A percentile compares a stretch with the other conserved stretches of the same genome.
Evolutionary conservation across 148 eudicot species (phyloP).

Genomic region (Camellia granthamiana): DNA sequence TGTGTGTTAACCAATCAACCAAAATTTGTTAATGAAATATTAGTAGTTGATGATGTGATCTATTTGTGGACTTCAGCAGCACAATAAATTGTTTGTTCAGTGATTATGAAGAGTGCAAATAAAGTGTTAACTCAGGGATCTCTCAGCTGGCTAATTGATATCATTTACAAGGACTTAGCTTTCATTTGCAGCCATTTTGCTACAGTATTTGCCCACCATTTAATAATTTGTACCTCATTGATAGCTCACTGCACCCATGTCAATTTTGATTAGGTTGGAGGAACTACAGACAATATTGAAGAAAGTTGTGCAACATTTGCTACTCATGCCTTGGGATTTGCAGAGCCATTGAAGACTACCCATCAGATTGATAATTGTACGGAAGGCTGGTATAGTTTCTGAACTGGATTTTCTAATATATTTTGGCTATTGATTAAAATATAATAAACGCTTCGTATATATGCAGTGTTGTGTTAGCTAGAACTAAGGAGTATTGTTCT

Average conservation of each 20-base stretch:
- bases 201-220: not conserved
- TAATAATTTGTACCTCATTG: not conserved
- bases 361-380: slow-evolving; percentile 99
- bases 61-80: not conserved
- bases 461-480: slow-evolving; percentile 87
- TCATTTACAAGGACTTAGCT: slow-evolving; percentile 2
- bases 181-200: not conserved
- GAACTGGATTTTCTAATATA: slow-evolving; percentile 7
- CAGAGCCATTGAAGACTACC: slow-evolving; percentile 68
- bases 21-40: not conserved
- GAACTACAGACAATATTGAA: slow-evolving; percentile 91
- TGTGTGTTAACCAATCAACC: not conserved
- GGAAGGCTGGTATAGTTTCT: slow-evolving; percentile 78
- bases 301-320: slow-evolving; percentile 95
- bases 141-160: slow-evolving; percentile 8
- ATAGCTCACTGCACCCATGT: not conserved
- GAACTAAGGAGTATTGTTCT: slow-evolving; percentile 81
- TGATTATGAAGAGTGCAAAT: not conserved
- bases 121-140: not conserved
- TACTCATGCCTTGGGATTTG: slow-evolving; percentile 80
- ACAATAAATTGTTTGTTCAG: not conserved
- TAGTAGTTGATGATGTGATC: not conserved
- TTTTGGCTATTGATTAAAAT: not conserved
- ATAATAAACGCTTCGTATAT: slow-evolving; percentile 15
- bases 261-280: slow-evolving; percentile 68